Percentiles rank a stretch among this genome's conserved stretches.
These are phyloP conservation scores for Diatrype stigma DNA, from an alignment of 2,329 filamentous ascomycete species.

Conservation along the genomic window DNA sequence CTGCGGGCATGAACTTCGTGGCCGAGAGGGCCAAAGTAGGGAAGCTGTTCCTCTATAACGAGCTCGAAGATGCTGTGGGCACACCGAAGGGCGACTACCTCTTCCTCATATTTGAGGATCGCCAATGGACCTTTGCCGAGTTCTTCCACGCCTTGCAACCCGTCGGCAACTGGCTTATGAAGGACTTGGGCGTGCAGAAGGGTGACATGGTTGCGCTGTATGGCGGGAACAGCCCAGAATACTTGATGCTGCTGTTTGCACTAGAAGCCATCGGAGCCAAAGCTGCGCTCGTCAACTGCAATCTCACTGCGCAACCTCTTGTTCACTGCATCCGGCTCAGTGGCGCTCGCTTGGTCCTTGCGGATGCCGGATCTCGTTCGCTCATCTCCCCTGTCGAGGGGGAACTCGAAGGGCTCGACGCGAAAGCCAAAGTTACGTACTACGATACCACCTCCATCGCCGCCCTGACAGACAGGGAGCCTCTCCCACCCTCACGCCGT, in stretches of 20 bases:
- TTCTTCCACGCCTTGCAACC: conserved; percentile 49
- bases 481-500: conserved; percentile 52
- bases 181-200: conserved; percentile 50
- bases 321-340: conserved; percentile 61
- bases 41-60: conserved; percentile 19
- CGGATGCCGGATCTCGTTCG: conserved; percentile 52
- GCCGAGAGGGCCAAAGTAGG: conserved; percentile 28
- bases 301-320: conserved; percentile 58
- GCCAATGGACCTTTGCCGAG: conserved; percentile 56
- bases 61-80: conserved; percentile 21
- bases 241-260: conserved; percentile 61
- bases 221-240: conserved; percentile 63
- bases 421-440: conserved; percentile 51
- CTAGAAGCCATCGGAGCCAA: conserved; percentile 61
- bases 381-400: conserved; percentile 54
- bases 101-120: conserved; percentile 53
- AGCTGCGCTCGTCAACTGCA: conserved; percentile 66
- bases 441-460: conserved; percentile 43
- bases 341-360: conserved; percentile 50
- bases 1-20: conserved; percentile 38
- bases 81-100: conserved; percentile 14
- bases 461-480: conserved; percentile 37
- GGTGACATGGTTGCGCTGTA: conserved; percentile 61
- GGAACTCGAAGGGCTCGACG: conserved; percentile 39
- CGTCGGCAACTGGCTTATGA: conserved; percentile 58